These are phyloP conservation scores for Petasospora fabianii DNA, from an alignment of 1,139 yeast species.

Conservation along the genomic window DNA sequence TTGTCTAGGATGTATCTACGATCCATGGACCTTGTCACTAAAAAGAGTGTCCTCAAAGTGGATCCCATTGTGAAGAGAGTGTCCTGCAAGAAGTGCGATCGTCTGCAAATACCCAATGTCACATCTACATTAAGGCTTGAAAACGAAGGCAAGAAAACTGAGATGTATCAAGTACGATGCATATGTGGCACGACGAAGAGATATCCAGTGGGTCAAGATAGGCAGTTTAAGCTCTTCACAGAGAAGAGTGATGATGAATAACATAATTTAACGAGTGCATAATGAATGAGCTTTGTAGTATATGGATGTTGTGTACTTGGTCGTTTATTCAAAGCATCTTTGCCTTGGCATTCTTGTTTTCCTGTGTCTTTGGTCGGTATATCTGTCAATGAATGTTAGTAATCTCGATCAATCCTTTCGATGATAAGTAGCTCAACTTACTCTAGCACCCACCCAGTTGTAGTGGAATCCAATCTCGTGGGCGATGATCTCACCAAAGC, in stretches of 20 bases:
- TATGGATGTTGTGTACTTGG: neutral
- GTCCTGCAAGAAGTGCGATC: slow-evolving; percentile 56
- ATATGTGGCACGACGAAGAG: slow-evolving; percentile 36
- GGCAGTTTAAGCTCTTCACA: slow-evolving; percentile 30
- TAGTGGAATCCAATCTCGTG: slow-evolving; percentile 85
- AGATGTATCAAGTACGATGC: slow-evolving; percentile 33
- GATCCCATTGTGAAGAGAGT: slow-evolving; percentile 60
- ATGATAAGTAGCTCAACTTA: slow-evolving; percentile 30
- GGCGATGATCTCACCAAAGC: slow-evolving; percentile 93
- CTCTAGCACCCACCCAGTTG: slow-evolving; percentile 76
- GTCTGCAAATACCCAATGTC: slow-evolving; percentile 45
- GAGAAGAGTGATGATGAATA: slow-evolving; percentile 10
- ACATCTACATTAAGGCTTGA: slow-evolving; percentile 34
- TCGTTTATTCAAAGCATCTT: slow-evolving; percentile 9
- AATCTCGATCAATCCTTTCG: too few species aligned
- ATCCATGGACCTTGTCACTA: slow-evolving; percentile 47
- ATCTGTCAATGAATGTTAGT: slow-evolving; percentile 2
- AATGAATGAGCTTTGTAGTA: neutral
- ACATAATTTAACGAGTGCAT: neutral
- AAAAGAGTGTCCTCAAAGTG: slow-evolving; percentile 58
- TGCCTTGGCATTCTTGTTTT: slow-evolving; percentile 10
- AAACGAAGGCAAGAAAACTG: slow-evolving; percentile 26
- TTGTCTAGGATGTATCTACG: slow-evolving; percentile 49
- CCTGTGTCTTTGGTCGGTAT: slow-evolving; percentile 13
- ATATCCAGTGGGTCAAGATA: slow-evolving; percentile 38